Percentiles rank a stretch among this genome's conserved stretches.
Evolutionary conservation across 225 moss, liverwort and hornwort species (phyloP).

Genomic region (Marchantia paleacea): DNA sequence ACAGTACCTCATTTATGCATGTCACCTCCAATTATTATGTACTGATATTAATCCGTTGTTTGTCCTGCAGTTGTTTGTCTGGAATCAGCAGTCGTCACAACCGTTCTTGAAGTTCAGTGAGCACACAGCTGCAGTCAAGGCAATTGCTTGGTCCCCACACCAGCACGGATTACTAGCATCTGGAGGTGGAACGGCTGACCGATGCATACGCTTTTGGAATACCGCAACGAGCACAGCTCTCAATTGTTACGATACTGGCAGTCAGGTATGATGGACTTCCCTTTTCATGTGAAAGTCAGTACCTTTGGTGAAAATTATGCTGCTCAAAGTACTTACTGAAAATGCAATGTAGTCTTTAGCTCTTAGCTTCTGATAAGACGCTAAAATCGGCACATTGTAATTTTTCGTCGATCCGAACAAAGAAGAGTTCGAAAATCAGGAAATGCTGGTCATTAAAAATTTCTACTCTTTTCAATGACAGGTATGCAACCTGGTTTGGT

Average conservation of each 20-base stretch:
- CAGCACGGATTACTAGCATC: constrained; percentile 93
- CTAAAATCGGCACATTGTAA: too few relatives aligned
- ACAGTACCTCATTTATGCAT: too few relatives aligned
- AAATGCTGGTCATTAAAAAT: too few relatives aligned
- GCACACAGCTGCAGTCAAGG: constrained; percentile 97
- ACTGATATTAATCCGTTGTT: not conserved
- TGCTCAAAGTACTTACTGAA: too few relatives aligned
- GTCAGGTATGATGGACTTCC: constrained; percentile 43
- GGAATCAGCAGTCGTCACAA: constrained; percentile 94
- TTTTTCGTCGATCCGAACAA: too few relatives aligned
- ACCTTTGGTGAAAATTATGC: too few relatives aligned
- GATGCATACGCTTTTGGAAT: constrained; percentile 96
- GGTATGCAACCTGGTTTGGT: constrained; percentile 98
- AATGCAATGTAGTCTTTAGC: too few relatives aligned
- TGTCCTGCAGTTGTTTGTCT: constrained; percentile 59
- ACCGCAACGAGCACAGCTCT: constrained; percentile 83
- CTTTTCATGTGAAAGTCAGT: too few relatives aligned
- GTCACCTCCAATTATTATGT: too few relatives aligned
- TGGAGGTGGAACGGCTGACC: constrained; percentile 93
- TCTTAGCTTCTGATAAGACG: too few relatives aligned
- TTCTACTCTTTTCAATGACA: constrained; percentile 3
- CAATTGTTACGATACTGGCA: constrained; percentile 89
- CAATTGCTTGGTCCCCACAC: constrained; percentile 97
- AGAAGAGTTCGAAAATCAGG: too few relatives aligned
- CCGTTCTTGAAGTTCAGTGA: constrained; percentile 98